Conservation (phyloP, 371 early-diverging fungal genomes). For the Apophysomyces sp. region DNA sequence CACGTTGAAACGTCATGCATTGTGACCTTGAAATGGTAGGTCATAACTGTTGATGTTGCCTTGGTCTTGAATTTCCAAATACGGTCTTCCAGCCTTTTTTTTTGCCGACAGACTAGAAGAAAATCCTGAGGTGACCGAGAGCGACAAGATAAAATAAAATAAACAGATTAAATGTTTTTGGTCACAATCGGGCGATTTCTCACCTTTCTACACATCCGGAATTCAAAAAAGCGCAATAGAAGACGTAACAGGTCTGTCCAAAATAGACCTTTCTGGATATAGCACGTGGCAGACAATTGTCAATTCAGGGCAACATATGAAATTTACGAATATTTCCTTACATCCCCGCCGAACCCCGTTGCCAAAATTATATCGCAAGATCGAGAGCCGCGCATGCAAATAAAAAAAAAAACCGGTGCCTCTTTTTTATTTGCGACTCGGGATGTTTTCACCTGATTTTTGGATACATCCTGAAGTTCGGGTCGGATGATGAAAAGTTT, state of each 20-base stretch:
- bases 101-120: too few species aligned
- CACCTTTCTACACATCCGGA: neutral
- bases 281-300: neutral
- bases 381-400: neutral
- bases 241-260: neutral
- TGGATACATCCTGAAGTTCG: neutral
- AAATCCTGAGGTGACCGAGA: too few species aligned
- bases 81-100: too few species aligned
- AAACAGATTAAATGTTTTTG: too few species aligned
- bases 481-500: slow-evolving; percentile 1
- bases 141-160: too few species aligned
- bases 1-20: too few species aligned
- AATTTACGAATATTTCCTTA: neutral
- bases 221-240: neutral
- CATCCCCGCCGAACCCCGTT: neutral
- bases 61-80: too few species aligned
- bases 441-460: slow-evolving; percentile 1
- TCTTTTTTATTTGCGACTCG: neutral
- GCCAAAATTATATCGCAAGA: neutral
- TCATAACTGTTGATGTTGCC: too few species aligned
- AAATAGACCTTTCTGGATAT: neutral
- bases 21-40: too few species aligned
- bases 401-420: too few species aligned
- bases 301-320: neutral
- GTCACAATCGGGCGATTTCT: neutral